phyloP scores from a whole-genome alignment of 192 early-diverging fungal genomes.

The Funneliformis mosseae region DNA sequence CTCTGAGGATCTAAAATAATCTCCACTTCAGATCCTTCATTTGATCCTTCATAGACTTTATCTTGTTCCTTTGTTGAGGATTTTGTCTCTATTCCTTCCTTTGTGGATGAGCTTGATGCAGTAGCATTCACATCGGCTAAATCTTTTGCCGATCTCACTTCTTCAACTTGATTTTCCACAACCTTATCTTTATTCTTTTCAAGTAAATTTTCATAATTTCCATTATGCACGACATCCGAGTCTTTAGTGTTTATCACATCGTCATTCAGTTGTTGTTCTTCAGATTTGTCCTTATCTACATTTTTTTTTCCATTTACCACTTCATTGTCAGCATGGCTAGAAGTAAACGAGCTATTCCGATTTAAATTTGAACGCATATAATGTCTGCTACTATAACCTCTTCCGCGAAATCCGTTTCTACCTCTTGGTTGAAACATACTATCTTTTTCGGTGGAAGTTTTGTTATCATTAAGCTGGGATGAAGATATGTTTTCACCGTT shows the following conservation, averaged over 20 bases:
- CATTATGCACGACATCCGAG: not conserved
- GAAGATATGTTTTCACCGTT: not conserved
- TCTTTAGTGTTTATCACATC: not conserved
- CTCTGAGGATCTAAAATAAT: conserved; percentile 26
- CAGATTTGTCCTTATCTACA: not conserved
- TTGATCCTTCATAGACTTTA: not conserved
- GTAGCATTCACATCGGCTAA: not conserved
- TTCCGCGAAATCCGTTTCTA: not conserved
- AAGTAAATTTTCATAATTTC: not conserved
- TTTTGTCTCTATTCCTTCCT: too few relatives aligned
- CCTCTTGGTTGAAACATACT: too few relatives aligned
- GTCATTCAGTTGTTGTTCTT: not conserved
- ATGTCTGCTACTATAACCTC: not conserved
- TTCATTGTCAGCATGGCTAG: not conserved
- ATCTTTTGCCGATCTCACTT: not conserved
- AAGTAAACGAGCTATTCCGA: not conserved
- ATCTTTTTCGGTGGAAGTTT: not conserved
- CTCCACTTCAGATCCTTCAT: conserved; percentile 20
- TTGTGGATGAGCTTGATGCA: not conserved
- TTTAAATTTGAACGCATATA: not conserved
- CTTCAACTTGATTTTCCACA: not conserved
- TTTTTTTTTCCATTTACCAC: not conserved
- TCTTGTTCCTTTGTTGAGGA: not conserved
- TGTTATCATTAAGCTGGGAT: not conserved
- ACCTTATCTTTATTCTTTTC: not conserved